Percentiles rank a stretch among this genome's conserved stretches.
Conservation (phyloP, 352 stramenopile genomes). For the Thalassiosira pacifica region DNA sequence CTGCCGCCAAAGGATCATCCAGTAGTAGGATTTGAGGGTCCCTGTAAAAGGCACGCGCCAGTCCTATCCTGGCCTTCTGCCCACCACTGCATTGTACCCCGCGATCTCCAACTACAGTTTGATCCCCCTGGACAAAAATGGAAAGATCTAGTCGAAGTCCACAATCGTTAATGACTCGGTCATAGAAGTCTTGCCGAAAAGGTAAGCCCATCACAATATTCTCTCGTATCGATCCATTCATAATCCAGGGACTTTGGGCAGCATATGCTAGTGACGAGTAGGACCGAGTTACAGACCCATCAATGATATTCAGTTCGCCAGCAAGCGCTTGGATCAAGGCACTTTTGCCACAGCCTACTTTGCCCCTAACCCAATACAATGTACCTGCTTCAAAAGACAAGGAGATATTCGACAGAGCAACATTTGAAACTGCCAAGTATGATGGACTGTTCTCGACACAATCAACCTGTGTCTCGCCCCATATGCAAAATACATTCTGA, state of each 20-base stretch:
- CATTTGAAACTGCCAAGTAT: neutral
- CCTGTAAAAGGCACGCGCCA: slow-evolving; percentile 72
- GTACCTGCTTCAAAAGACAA: slow-evolving; percentile 23
- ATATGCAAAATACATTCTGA: slow-evolving; percentile 72
- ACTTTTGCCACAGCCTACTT: slow-evolving; percentile 94
- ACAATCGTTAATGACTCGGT: slow-evolving; percentile 73
- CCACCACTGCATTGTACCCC: slow-evolving; percentile 81
- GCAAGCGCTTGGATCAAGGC: slow-evolving; percentile 93
- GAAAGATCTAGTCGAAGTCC: slow-evolving; percentile 77
- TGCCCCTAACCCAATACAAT: slow-evolving; percentile 91
- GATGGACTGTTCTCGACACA: neutral
- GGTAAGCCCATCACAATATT: slow-evolving; percentile 75
- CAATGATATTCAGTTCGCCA: slow-evolving; percentile 88
- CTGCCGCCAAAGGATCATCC: slow-evolving; percentile 81
- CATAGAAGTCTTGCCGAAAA: slow-evolving; percentile 72
- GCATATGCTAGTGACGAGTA: slow-evolving; percentile 68
- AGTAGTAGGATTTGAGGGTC: slow-evolving; percentile 76
- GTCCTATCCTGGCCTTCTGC: slow-evolving; percentile 74
- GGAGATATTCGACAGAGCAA: slow-evolving; percentile 62
- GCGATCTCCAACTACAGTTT: slow-evolving; percentile 83
- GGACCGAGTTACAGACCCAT: slow-evolving; percentile 34
- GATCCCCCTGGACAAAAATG: slow-evolving; percentile 63
- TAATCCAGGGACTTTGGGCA: slow-evolving; percentile 81
- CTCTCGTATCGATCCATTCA: slow-evolving; percentile 76
- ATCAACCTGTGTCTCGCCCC: slow-evolving; percentile 55